phyloP scores from a whole-genome alignment of 164 flowering plant genomes.

The Echeveria elegans region DNA sequence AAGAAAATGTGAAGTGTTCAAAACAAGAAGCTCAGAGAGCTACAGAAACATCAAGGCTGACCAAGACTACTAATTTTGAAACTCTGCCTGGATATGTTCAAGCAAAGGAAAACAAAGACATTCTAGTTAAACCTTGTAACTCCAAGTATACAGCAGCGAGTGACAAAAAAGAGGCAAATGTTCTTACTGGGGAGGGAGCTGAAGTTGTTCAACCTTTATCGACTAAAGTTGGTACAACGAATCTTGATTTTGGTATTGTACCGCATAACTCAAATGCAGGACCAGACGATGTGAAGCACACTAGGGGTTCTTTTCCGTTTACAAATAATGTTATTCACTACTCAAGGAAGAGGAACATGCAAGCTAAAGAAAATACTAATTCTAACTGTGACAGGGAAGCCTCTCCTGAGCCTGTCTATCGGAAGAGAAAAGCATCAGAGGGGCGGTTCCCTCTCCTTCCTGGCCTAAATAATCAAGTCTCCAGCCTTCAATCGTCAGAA shows the following conservation, averaged over 20 bases:
- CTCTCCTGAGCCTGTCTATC: not conserved
- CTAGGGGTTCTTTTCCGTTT: not conserved
- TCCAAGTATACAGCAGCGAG: not conserved
- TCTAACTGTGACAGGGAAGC: not conserved
- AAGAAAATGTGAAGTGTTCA: slow-evolving; percentile 2
- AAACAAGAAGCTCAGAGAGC: not conserved
- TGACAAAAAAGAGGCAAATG: not conserved
- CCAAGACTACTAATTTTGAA: not conserved
- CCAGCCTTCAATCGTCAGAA: not conserved
- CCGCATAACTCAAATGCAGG: not conserved
- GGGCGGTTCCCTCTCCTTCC: not conserved
- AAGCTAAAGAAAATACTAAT: not conserved
- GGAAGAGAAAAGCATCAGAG: slow-evolving; percentile 4
- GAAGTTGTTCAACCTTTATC: not conserved
- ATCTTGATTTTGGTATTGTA: not conserved
- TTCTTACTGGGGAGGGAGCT: not conserved
- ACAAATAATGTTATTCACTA: not conserved
- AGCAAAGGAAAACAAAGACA: not conserved
- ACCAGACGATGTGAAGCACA: not conserved
- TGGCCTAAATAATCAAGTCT: not conserved
- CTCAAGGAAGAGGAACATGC: slow-evolving; percentile 7
- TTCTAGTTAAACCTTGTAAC: not conserved
- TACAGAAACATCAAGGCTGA: not conserved
- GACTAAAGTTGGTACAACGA: not conserved
- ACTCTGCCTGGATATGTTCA: not conserved